Conservation (phyloP, 805 yeast genomes). For the Scheffersomyces coipomensis region DNA sequence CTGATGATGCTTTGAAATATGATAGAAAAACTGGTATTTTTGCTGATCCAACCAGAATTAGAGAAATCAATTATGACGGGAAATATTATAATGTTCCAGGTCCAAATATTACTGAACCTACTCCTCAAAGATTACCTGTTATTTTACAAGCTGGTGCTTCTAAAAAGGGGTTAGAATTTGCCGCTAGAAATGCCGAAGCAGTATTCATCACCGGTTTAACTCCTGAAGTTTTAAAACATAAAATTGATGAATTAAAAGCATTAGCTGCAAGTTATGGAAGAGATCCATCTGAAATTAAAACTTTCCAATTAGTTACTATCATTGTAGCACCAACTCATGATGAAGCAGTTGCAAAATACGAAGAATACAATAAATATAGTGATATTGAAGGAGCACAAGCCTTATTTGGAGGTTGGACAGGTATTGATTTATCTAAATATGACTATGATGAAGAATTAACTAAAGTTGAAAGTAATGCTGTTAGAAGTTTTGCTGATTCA, state of each 20-base stretch:
- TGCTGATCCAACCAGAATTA: constrained; percentile 37
- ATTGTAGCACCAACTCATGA: constrained; percentile 43
- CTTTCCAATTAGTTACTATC: constrained; percentile 33
- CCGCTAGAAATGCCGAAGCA: constrained; percentile 43
- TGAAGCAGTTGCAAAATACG: constrained; percentile 37
- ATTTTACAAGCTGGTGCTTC: constrained; percentile 47
- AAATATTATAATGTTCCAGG: constrained; percentile 42
- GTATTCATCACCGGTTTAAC: constrained; percentile 36
- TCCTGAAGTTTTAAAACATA: constrained; percentile 24
- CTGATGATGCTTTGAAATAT: constrained; percentile 37
- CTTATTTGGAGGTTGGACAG: constrained; percentile 40
- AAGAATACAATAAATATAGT: constrained; percentile 28
- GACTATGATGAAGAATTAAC: constrained; percentile 30
- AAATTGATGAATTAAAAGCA: constrained; percentile 27
- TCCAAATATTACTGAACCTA: constrained; percentile 40
- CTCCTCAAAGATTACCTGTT: constrained; percentile 42
- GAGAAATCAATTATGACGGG: constrained; percentile 43
- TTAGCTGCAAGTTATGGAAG: constrained; percentile 35
- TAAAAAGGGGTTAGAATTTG: constrained; percentile 39
- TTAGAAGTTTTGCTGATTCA: constrained; percentile 26
- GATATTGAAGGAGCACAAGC: constrained; percentile 42
- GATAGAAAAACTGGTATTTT: constrained; percentile 28
- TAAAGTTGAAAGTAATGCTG: constrained; percentile 29
- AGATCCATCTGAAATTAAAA: constrained; percentile 32
- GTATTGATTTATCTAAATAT: constrained; percentile 36